A percentile compares a stretch with the other conserved stretches of the same genome.
Conservation (phyloP, 1,284 basidiomycete genomes). For the Hymenochaete sp. region DNA sequence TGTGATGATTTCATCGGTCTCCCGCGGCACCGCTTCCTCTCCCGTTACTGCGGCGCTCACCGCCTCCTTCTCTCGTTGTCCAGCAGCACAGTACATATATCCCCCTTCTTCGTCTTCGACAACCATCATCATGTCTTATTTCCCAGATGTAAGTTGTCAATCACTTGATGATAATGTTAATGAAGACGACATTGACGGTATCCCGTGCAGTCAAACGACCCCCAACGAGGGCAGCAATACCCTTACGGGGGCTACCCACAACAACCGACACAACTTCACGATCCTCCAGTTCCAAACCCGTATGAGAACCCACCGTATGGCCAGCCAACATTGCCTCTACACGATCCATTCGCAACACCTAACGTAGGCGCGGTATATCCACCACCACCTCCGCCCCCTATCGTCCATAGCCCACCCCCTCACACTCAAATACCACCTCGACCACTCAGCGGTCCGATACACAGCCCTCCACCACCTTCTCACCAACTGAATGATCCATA, state of each 20-base stretch:
- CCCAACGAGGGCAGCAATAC: conserved; percentile 7
- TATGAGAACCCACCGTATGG: conserved; percentile 16
- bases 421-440: conserved; percentile 5
- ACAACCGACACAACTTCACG: conserved; percentile 5
- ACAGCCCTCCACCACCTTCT: conserved; percentile 6
- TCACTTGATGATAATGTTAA: not conserved
- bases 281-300: conserved; percentile 20
- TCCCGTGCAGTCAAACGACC: conserved; percentile 13
- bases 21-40: not conserved
- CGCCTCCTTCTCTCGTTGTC: not conserved
- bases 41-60: not conserved
- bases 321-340: conserved; percentile 9
- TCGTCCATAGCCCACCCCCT: conserved; percentile 9
- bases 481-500: conserved; percentile 2
- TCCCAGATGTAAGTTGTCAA: conserved; percentile 11
- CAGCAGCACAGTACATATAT: not conserved
- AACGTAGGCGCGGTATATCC: conserved; percentile 1
- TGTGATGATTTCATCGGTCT: not conserved
- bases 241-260: conserved; percentile 11
- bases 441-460: conserved; percentile 3
- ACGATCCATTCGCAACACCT: conserved; percentile 16
- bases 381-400: not conserved
- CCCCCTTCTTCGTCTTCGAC: not conserved
- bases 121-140: conserved; percentile 18
- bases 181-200: not conserved